Percentiles rank a stretch among this genome's conserved stretches.
Evolutionary conservation across 805 yeast genomes (phyloP).

Genomic region (Pichia deserticola): DNA sequence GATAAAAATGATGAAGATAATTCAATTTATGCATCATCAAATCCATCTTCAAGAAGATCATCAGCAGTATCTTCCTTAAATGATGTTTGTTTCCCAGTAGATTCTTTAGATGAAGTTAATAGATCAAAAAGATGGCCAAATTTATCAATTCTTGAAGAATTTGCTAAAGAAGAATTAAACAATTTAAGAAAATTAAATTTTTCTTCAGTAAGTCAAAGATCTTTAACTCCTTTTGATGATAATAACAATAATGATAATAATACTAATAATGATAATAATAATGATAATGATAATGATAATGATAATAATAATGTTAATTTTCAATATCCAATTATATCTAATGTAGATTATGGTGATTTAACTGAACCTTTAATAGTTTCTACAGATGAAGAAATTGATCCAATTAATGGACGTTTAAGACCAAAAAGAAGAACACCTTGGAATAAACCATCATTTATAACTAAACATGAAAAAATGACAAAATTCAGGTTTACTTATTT

Average conservation of each 20-base stretch:
- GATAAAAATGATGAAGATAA: constrained; percentile 9
- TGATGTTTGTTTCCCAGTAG: constrained; percentile 89
- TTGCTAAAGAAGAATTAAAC: constrained; percentile 59
- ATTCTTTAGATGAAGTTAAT: constrained; percentile 31
- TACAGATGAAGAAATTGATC: constrained; percentile 49
- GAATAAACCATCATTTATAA: constrained; percentile 32
- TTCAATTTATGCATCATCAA: constrained; percentile 36
- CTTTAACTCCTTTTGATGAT: constrained; percentile 3
- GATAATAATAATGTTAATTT: constrained; percentile 29
- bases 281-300: too few relatives aligned
- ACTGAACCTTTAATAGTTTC: constrained; percentile 20
- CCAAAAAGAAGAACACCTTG: constrained; percentile 75
- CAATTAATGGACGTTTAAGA: constrained; percentile 56
- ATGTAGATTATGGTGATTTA: constrained; percentile 22
- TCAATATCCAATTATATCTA: constrained; percentile 30
- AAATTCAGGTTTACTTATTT: constrained; percentile 84
- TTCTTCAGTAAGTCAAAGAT: constrained; percentile 20
- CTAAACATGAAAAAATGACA: constrained; percentile 26
- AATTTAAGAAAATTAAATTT: constrained; percentile 21
- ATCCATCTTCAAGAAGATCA: constrained; percentile 55
- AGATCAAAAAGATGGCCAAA: constrained; percentile 73
- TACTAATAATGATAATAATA: constrained; percentile 26
- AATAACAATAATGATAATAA: constrained; percentile 1
- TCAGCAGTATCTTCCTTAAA: constrained; percentile 69
- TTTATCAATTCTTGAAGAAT: constrained; percentile 63